Percentiles rank a stretch among this genome's conserved stretches.
Conservation (phyloP, 768 basidiomycete genomes). For the Cystoderma amianthinum region DNA sequence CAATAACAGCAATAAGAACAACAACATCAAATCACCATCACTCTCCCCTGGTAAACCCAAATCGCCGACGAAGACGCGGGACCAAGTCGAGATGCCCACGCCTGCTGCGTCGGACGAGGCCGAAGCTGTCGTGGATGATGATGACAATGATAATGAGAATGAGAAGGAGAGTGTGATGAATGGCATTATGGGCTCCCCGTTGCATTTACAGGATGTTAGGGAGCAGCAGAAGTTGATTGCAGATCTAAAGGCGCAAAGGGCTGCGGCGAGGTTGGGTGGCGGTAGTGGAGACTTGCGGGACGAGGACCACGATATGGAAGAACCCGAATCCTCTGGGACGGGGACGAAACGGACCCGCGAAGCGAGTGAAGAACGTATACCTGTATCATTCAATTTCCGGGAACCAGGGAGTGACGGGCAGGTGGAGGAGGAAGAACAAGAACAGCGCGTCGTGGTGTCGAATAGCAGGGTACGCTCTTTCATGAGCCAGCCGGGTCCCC, state of each 20-base stretch:
- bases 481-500: slow-evolving; percentile 57
- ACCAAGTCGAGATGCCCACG: background rate
- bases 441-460: slow-evolving; percentile 42
- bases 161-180: background rate
- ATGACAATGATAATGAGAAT: background rate
- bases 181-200: background rate
- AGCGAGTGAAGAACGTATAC: slow-evolving; percentile 36
- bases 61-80: background rate
- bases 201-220: background rate
- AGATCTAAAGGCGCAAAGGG: background rate
- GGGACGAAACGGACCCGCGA: slow-evolving; percentile 45
- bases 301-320: slow-evolving; percentile 3
- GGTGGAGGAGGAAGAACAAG: too few species aligned
- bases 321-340: slow-evolving; percentile 13
- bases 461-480: slow-evolving; percentile 59
- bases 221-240: slow-evolving; percentile 1
- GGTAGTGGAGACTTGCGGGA: background rate
- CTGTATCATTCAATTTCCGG: slow-evolving; percentile 57
- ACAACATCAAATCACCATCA: too few species aligned
- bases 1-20: background rate
- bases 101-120: background rate
- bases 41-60: background rate
- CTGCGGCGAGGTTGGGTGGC: slow-evolving; percentile 5
- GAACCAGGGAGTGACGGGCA: too few species aligned
- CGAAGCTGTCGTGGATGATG: background rate